A percentile compares a stretch with the other conserved stretches of the same genome.
Evolutionary conservation across 129 eudicot genomes (phyloP).

Genomic region (Scalesia atractyloides): DNA sequence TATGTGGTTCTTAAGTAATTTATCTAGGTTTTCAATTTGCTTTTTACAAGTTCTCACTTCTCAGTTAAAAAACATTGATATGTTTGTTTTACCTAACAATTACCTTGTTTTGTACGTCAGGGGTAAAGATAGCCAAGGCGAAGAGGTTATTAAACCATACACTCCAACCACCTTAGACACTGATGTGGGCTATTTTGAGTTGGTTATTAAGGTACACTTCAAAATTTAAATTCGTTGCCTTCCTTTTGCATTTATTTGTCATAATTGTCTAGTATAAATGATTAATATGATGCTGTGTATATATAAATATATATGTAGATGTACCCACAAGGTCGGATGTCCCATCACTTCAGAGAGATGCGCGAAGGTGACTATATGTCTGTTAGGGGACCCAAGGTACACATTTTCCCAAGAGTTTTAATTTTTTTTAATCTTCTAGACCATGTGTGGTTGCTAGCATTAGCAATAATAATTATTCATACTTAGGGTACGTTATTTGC

Average conservation of each 20-base stretch:
- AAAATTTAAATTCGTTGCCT: neutral
- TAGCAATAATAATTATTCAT: neutral
- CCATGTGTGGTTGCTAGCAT: neutral
- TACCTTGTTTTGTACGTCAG: constrained; percentile 37
- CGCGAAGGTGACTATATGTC: constrained; percentile 80
- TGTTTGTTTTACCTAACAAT: constrained; percentile 3
- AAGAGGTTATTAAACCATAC: constrained; percentile 89
- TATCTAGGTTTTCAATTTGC: constrained; percentile 3
- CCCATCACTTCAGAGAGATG: constrained; percentile 96
- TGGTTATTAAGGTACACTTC: constrained; percentile 81
- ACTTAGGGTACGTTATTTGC: neutral
- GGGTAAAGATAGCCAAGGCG: constrained; percentile 95
- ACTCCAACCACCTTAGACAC: constrained; percentile 95
- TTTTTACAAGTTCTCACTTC: neutral
- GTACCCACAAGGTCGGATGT: constrained; percentile 99
- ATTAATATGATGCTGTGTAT: neutral
- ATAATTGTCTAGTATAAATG: constrained; percentile 7
- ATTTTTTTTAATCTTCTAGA: constrained; percentile 11
- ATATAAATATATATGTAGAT: constrained; percentile 41
- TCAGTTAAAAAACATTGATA: neutral
- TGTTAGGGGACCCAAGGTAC: constrained; percentile 96
- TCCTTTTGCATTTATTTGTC: neutral
- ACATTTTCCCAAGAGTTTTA: neutral
- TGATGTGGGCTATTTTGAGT: constrained; percentile 87
- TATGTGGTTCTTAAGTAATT: constrained; percentile 1